These are phyloP conservation scores for Verticillium isaacii DNA, from an alignment of 2,329 filamentous ascomycete species.

Conservation along the genomic window DNA sequence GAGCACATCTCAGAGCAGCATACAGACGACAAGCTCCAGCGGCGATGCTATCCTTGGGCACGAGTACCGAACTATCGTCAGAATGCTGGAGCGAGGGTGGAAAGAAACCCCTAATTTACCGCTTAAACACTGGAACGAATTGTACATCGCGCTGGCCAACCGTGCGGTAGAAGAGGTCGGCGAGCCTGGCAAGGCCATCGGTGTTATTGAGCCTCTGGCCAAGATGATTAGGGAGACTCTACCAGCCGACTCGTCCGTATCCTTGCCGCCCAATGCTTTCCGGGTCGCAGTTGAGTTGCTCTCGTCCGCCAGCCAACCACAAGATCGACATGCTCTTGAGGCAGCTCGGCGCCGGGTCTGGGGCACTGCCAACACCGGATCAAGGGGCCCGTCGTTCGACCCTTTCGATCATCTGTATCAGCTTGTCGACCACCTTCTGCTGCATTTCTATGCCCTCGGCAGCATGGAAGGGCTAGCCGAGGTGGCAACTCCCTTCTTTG, in stretches of 20 bases:
- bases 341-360: conserved; percentile 62
- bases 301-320: conserved; percentile 46
- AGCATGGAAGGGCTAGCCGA: conserved; percentile 30
- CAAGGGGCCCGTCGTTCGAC: conserved; percentile 44
- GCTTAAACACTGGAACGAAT: conserved; percentile 39
- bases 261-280: conserved; percentile 21
- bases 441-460: conserved; percentile 46
- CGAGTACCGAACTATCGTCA: conserved; percentile 65
- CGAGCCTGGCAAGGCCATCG: conserved; percentile 60
- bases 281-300: conserved; percentile 37
- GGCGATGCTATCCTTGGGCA: conserved; percentile 50
- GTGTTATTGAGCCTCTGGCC: conserved; percentile 67
- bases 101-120: conserved; percentile 42
- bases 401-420: conserved; percentile 64
- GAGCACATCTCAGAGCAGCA: conserved; percentile 23
- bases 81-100: conserved; percentile 61
- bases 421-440: conserved; percentile 49
- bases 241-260: conserved; percentile 12
- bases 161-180: conserved; percentile 60
- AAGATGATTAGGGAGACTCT: conserved; percentile 42
- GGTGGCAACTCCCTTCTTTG: conserved; percentile 42
- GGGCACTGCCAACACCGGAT: conserved; percentile 43
- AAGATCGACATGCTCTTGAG: conserved; percentile 59
- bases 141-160: conserved; percentile 53
- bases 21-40: conserved; percentile 31